A percentile compares a stretch with the other conserved stretches of the same genome.
Evolutionary conservation across 441 rosid species (phyloP).

Genomic region (Mallotus repandus): DNA sequence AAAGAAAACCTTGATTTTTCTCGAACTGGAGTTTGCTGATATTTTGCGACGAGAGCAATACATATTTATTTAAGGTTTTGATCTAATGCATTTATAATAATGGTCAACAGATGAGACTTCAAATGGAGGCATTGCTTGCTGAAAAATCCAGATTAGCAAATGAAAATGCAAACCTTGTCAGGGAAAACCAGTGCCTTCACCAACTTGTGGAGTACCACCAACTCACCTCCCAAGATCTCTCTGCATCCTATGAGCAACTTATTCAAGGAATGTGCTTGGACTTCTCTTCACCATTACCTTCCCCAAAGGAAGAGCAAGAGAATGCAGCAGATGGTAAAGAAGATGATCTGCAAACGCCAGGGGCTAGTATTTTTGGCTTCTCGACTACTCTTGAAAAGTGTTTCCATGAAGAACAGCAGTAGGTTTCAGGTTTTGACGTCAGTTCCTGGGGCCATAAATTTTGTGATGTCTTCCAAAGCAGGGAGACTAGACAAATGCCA

Average conservation of each 20-base stretch:
- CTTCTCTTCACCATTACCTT: constrained; percentile 66
- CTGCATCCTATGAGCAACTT: constrained; percentile 69
- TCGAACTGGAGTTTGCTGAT: background rate
- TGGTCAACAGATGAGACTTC: constrained; percentile 71
- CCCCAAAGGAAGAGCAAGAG: constrained; percentile 24
- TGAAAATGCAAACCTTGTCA: constrained; percentile 69
- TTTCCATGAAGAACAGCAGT: constrained; percentile 28
- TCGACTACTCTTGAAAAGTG: constrained; percentile 36
- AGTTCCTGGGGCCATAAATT: too few relatives aligned
- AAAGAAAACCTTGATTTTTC: background rate
- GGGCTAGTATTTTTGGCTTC: constrained; percentile 16
- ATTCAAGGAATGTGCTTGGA: constrained; percentile 66
- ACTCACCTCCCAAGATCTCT: constrained; percentile 67
- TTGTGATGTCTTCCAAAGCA: too few relatives aligned
- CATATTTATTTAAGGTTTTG: background rate
- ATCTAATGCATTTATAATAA: background rate
- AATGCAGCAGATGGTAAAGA: constrained; percentile 16
- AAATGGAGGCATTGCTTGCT: constrained; percentile 79
- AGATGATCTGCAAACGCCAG: constrained; percentile 23
- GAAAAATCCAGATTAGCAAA: constrained; percentile 87
- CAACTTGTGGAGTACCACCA: constrained; percentile 87
- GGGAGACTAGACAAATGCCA: background rate
- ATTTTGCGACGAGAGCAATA: background rate
- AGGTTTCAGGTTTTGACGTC: background rate
- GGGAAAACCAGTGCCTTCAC: constrained; percentile 89